Conservation (phyloP, 139 green algal species). For the Pycnococcus provasolii region DNA sequence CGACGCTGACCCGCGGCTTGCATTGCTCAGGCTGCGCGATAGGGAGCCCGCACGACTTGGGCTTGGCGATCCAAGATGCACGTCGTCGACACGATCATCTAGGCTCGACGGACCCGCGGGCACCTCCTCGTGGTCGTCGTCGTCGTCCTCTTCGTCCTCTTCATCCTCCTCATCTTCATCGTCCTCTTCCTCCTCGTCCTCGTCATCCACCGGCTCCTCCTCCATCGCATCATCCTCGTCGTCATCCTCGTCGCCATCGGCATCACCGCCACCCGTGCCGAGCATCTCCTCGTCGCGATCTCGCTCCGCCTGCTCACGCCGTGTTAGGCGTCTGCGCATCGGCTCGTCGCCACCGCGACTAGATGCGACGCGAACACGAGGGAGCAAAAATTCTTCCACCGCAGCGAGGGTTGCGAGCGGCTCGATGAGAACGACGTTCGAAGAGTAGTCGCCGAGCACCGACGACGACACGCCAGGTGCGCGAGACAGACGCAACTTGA, state of each 20-base stretch:
- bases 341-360: neutral
- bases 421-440: conserved; percentile 89
- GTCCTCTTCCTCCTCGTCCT: conserved; percentile 35
- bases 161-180: conserved; percentile 27
- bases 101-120: conserved; percentile 9
- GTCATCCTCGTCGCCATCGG: conserved; percentile 17
- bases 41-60: too few relatives aligned
- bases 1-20: neutral
- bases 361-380: conserved; percentile 41
- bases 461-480: conserved; percentile 20
- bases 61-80: conserved; percentile 42
- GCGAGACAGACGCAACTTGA: conserved; percentile 78
- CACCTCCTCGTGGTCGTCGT: conserved; percentile 13
- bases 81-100: conserved; percentile 52
- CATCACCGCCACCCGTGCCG: neutral
- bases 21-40: too few relatives aligned
- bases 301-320: conserved; percentile 6
- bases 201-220: conserved; percentile 27
- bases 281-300: too few relatives aligned
- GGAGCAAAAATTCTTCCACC: conserved; percentile 92
- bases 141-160: conserved; percentile 16
- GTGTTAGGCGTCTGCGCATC: neutral
- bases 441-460: conserved; percentile 64
- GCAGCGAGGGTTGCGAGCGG: conserved; percentile 79
- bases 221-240: conserved; percentile 36